Evolutionary conservation across 1,139 yeast species (phyloP), one percentile per base, ranked within the genome.

Genomic region (Geotrichum europaeum): DNA sequence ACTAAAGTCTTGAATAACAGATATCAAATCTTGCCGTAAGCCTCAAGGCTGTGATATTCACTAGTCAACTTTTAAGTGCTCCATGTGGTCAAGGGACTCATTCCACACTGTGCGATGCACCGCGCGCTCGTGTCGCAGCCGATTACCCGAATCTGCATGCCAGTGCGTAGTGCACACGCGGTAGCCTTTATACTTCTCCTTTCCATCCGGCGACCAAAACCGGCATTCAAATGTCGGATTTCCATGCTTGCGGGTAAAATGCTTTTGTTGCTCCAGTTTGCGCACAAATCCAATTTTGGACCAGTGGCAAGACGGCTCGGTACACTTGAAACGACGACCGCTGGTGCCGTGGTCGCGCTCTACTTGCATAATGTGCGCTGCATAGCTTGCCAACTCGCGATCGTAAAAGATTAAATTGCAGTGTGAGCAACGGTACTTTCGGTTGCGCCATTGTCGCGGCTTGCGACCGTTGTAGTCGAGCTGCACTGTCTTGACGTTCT

Each of bases 131-230:
- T 70, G 72, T 15, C 72, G 60, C 9, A 68, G 60, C 13, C 72
- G 63, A 58, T 69, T 69, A 2, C 72, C 72, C 15, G 69, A 64
- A 53, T 70, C 72, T 7, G 71, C 70, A 56, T 70, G 72, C 72
- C 72, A 70, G 56, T 67, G 63, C 5, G 72, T 69, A 9, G 69
- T 66, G 60, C 72, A 70, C 3, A 63, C 65, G 12, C 68, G 63
- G 55, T 67, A 63, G 10, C 72, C 72, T 9, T 68, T 65, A 53
- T 65, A 67, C 57, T 67, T 68, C 43, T 70, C 72, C 30, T 62
- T 61, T 13, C 63, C 65, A n/a, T 62, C 63, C n/a, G 66, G 69
- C 15, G 65, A 61, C 72, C 72, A 70, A 64, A 65, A 70, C 18
- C 72, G 63, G 58, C 72, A 70, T 54, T 69, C 70, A 57, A 69